These are phyloP conservation scores for Amauroascus verrucosus DNA, from an alignment of 2,329 filamentous ascomycete species.

Conservation along the genomic window DNA sequence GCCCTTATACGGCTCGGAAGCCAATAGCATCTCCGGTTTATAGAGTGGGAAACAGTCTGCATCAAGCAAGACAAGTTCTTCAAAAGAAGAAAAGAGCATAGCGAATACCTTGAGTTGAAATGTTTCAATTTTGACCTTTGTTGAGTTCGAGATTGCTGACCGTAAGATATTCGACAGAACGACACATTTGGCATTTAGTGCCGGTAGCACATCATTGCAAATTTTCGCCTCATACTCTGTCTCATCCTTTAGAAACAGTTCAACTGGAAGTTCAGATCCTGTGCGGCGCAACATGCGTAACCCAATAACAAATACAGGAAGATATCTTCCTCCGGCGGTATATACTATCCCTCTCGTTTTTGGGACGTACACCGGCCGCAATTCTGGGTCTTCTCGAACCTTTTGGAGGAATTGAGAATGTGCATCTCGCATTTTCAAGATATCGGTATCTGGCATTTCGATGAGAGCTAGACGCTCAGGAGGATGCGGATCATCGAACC, in stretches of 20 bases:
- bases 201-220: conserved; percentile 25
- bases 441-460: conserved; percentile 23
- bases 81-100: conserved; percentile 49
- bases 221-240: conserved; percentile 23
- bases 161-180: conserved; percentile 13
- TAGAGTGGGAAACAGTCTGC: conserved; percentile 46
- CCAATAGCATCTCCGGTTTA: conserved; percentile 39
- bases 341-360: conserved; percentile 26
- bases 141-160: conserved; percentile 12
- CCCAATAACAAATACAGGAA: conserved; percentile 25
- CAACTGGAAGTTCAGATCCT: conserved; percentile 28
- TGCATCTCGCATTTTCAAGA: conserved; percentile 26
- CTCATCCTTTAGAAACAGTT: conserved; percentile 25
- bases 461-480: conserved; percentile 24
- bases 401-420: conserved; percentile 29
- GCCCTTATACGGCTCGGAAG: conserved; percentile 42
- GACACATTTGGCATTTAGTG: conserved; percentile 25
- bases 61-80: conserved; percentile 50
- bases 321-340: conserved; percentile 31
- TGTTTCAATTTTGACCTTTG: conserved; percentile 29
- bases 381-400: conserved; percentile 20
- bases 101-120: conserved; percentile 50
- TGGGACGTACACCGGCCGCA: conserved; percentile 24
- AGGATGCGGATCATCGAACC: conserved; percentile 23
- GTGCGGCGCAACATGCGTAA: conserved; percentile 28